Evolutionary conservation across 2,329 filamentous ascomycete genomes (phyloP).

Genomic region (Knufia fluminis): DNA sequence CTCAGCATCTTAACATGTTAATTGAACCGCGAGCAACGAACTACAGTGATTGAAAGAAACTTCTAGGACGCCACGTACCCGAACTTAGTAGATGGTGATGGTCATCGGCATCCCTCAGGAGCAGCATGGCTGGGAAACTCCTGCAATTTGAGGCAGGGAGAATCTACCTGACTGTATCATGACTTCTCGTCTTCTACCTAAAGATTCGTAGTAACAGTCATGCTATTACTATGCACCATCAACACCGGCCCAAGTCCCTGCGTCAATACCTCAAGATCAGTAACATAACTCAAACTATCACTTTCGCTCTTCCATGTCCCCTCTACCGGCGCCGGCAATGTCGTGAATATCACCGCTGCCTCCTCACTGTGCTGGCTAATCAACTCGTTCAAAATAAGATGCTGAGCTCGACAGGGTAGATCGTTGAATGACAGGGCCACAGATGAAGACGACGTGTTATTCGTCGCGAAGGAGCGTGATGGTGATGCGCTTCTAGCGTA

Average conservation of each 20-base stretch:
- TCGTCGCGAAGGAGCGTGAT: background rate
- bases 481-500: constrained; percentile 27
- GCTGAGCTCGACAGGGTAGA: constrained; percentile 71
- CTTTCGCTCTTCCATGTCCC: constrained; percentile 63
- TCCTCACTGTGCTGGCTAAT: constrained; percentile 59
- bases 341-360: constrained; percentile 74
- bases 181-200: no score
- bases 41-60: no score
- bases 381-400: constrained; percentile 77
- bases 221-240: constrained; percentile 76
- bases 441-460: constrained; percentile 39
- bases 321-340: constrained; percentile 69
- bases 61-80: no score
- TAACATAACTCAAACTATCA: constrained; percentile 64
- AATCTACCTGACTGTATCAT: no score
- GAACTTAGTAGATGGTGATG: no score
- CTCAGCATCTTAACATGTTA: no score
- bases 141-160: no score
- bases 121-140: no score
- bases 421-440: constrained; percentile 76
- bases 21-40: no score
- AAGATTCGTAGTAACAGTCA: constrained; percentile 75
- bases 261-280: constrained; percentile 69
- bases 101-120: no score
- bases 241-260: constrained; percentile 65